Evolutionary conservation across 345 rosid species (phyloP).

Genomic region (Syzygium oleosum): DNA sequence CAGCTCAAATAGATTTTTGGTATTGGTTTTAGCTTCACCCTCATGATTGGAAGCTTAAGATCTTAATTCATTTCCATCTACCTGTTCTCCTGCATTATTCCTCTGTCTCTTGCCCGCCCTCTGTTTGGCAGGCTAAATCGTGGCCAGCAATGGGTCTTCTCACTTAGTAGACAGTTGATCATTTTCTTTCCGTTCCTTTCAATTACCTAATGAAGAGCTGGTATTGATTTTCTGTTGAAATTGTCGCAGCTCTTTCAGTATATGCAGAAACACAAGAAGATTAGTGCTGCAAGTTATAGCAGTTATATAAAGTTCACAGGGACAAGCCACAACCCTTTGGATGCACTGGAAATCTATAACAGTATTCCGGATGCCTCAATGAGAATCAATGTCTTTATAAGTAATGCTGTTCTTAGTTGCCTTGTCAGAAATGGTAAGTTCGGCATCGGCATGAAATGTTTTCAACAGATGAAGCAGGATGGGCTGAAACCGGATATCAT

Average conservation of each 20-base stretch:
- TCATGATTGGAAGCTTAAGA: background rate
- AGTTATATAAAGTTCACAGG: constrained; percentile 72
- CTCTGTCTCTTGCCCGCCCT: background rate
- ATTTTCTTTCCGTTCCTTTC: background rate
- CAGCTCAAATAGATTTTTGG: background rate
- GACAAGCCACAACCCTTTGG: constrained; percentile 38
- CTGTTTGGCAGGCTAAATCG: background rate
- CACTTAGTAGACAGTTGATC: background rate
- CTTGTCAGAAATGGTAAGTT: constrained; percentile 66
- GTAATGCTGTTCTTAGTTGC: constrained; percentile 81
- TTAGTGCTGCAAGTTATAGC: constrained; percentile 59
- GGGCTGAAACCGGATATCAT: constrained; percentile 83
- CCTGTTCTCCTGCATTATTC: background rate
- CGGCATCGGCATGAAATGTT: constrained; percentile 48
- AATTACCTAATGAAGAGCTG: background rate
- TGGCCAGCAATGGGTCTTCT: background rate
- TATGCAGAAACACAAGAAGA: constrained; percentile 73
- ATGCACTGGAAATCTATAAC: constrained; percentile 67
- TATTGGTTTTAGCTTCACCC: background rate
- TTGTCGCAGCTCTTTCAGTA: constrained; percentile 73
- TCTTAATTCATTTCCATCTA: background rate
- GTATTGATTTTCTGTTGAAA: constrained; percentile 4
- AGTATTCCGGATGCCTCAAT: constrained; percentile 50
- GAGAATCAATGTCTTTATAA: constrained; percentile 60
- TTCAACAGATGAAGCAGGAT: constrained; percentile 81